Evolutionary conservation across 2,329 filamentous ascomycete species (phyloP), one percentile per base, ranked within the genome.

Genomic region (Penicillium italicum): DNA sequence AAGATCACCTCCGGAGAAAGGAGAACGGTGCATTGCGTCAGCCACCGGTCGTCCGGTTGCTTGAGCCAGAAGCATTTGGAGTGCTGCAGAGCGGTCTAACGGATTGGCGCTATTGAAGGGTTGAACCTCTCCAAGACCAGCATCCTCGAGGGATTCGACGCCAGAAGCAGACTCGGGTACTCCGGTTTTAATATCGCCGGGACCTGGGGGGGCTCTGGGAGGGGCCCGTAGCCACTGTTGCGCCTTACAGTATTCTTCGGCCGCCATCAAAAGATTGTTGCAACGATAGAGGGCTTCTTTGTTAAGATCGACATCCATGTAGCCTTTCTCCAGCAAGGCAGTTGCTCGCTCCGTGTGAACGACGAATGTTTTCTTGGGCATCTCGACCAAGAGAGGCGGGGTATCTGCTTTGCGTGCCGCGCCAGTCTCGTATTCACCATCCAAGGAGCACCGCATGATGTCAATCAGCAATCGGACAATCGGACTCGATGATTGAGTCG

Each of bases 241-340:
- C 14, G 85, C 83, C 53, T 78, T 79, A 68, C 89, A 94, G 70
- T 97, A 97, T 53, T 94, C 89, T 33, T 80, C 77, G 7, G 90
- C 85, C 26, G 79, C 75, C 2, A 76, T 70, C 5, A 74, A 65
- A 50, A 82, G 82, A 53, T 90, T 90, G 66, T 90, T 88, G 65
- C 90, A 90, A 52, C 93, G 85, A 71, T 90, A 97, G 0, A 94
- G 76, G 30, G 90, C 91, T 73, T 97, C 93, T 31, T 83, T 81
- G 7, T 83, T 87, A 50, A 97, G 78, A 12, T 84, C 82, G 41
- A 82, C 76, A 20, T 85, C 63, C 16, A 55, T 79, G 56, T 77
- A 84, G 1, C 79, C 80, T 52, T 77, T 77, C 9, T 79, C 77
- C 28, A 73, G 67, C 14, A 79, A 62, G 10, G 66, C 58, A 22